Conservation (phyloP, 2,329 filamentous ascomycete genomes). For the Rhinocladiella similis region DNA sequence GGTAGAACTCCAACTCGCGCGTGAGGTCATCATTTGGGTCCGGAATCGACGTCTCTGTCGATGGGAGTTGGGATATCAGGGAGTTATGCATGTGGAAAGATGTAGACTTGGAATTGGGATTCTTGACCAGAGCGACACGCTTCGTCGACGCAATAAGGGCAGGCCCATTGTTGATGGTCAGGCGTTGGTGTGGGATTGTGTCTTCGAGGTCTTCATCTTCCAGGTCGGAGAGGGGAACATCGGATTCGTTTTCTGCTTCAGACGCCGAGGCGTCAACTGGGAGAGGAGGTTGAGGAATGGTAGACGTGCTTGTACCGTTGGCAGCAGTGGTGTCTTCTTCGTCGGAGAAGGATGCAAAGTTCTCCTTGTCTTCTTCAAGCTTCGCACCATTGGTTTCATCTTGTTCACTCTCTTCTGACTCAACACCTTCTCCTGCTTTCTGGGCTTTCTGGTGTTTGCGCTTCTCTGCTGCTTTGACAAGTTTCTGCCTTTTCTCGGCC, state of each 20-base stretch:
- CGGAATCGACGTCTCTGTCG: conserved; percentile 67
- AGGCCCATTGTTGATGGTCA: conserved; percentile 95
- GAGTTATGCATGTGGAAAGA: conserved; percentile 83
- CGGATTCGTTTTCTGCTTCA: conserved; percentile 75
- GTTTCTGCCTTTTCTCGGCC: conserved; percentile 74
- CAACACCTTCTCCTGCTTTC: conserved; percentile 5
- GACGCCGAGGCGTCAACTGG: conserved; percentile 56
- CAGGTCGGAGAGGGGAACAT: conserved; percentile 84
- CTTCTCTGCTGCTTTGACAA: conserved; percentile 52
- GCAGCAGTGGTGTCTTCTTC: conserved; percentile 19
- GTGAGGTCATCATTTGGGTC: conserved; percentile 90
- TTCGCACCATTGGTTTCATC: neutral
- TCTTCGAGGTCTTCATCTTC: conserved; percentile 82
- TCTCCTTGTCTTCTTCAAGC: conserved; percentile 5
- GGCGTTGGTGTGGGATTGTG: conserved; percentile 82
- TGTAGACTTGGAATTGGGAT: conserved; percentile 51
- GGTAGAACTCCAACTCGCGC: conserved; percentile 91
- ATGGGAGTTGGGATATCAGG: conserved; percentile 58
- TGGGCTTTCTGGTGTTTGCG: conserved; percentile 38
- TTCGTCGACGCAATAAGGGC: conserved; percentile 79
- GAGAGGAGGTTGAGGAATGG: conserved; percentile 38
- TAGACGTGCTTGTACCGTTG: conserved; percentile 33
- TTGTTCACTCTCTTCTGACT: conserved; percentile 8
- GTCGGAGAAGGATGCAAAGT: conserved; percentile 11
- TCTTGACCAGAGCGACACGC: conserved; percentile 62